Conservation (phyloP, 2,329 filamentous ascomycete species). For the Shiraia bambusicola region DNA sequence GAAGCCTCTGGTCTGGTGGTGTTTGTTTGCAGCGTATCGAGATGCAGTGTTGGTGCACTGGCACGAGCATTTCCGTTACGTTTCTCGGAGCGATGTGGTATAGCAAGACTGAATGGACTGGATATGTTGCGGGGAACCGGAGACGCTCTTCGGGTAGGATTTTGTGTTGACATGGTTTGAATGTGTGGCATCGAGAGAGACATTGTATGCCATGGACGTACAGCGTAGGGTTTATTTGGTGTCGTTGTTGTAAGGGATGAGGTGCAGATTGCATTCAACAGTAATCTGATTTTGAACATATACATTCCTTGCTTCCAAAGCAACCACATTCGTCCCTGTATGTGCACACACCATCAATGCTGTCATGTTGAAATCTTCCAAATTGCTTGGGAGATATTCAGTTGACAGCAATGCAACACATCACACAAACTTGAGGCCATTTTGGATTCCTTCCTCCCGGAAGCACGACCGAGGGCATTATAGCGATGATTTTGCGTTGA, state of each 20-base stretch:
- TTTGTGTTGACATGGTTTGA: background rate
- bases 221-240: background rate
- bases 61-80: constrained; percentile 1
- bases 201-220: background rate
- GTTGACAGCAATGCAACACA: no score
- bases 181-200: background rate
- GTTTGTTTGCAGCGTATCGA: background rate
- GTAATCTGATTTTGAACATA: background rate
- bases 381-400: no score
- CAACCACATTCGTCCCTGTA: background rate
- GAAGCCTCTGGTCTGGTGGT: background rate
- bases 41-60: constrained; percentile 3
- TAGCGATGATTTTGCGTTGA: no score
- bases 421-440: no score
- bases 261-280: background rate
- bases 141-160: background rate
- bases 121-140: constrained; percentile 12
- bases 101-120: constrained; percentile 18
- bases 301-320: constrained; percentile 5
- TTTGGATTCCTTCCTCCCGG: no score
- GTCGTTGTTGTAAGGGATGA: background rate
- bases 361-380: no score
- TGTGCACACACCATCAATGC: no score
- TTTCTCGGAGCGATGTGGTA: constrained; percentile 7
- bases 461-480: no score